Conservation (phyloP, 306 rosid species). For the Bauhinia variegata region DNA sequence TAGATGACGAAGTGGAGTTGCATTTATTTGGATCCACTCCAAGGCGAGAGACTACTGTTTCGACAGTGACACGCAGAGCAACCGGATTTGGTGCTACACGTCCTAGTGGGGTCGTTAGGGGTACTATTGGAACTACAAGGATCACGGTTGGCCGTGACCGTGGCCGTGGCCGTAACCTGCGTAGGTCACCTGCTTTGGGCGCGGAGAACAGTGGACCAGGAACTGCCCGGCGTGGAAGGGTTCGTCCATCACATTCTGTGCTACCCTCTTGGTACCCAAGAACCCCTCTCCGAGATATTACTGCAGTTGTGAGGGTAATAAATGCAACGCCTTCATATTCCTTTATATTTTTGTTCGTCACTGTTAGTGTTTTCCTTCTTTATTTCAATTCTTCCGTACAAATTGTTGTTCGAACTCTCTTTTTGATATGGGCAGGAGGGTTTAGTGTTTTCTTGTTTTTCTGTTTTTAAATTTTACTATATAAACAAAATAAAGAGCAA, state of each 20-base stretch:
- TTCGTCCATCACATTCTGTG: conserved; percentile 38
- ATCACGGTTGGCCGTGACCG: conserved; percentile 1
- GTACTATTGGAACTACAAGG: conserved; percentile 38
- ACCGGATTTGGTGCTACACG: conserved; percentile 36
- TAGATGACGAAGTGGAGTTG: conserved; percentile 24
- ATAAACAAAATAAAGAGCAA: background rate
- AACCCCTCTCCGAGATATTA: conserved; percentile 73
- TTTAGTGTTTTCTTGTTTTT: background rate
- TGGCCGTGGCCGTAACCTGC: conserved; percentile 35
- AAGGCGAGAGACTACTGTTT: background rate
- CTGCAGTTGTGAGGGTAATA: conserved; percentile 59
- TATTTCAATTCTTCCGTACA: too few species aligned
- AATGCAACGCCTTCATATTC: background rate
- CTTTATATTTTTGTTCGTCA: background rate
- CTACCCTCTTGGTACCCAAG: conserved; percentile 89
- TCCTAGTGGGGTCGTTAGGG: conserved; percentile 20
- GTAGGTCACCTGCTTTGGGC: conserved; percentile 15
- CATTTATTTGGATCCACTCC: conserved; percentile 35
- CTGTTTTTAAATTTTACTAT: too few species aligned
- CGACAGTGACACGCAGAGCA: conserved; percentile 20
- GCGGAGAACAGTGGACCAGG: conserved; percentile 40
- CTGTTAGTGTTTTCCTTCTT: too few species aligned
- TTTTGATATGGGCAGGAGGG: background rate
- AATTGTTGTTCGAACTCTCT: background rate
- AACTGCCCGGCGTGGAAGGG: conserved; percentile 42